A percentile compares a stretch with the other conserved stretches of the same genome.
phyloP scores from a whole-genome alignment of 768 basidiomycete genomes.

The Boletellus ananiceps region DNA sequence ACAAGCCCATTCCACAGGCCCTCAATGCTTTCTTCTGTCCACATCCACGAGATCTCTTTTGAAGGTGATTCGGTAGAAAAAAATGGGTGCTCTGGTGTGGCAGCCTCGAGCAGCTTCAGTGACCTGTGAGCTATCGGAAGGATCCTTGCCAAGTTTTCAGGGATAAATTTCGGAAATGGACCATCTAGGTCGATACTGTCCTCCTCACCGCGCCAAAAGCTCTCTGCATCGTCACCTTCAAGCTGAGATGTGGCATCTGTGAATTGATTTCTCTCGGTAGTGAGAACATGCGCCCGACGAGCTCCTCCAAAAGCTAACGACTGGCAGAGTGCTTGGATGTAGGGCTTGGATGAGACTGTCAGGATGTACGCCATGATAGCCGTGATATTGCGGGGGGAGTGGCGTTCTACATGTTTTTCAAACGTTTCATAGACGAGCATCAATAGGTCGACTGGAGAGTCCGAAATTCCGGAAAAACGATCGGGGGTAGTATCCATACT shows the following conservation, averaged over 20 bases:
- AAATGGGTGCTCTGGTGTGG: conserved; percentile 60
- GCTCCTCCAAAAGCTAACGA: conserved; percentile 50
- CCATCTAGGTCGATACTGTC: conserved; percentile 37
- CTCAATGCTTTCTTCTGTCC: conserved; percentile 26
- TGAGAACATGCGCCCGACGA: conserved; percentile 25
- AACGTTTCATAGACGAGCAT: conserved; percentile 59
- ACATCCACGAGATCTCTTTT: conserved; percentile 47
- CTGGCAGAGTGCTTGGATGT: conserved; percentile 51
- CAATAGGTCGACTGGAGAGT: conserved; percentile 47
- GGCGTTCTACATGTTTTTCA: conserved; percentile 47
- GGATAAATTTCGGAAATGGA: conserved; percentile 63
- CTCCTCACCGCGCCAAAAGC: conserved; percentile 37
- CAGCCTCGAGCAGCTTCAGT: conserved; percentile 56
- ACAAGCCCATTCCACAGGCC: conserved; percentile 7
- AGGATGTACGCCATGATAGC: conserved; percentile 67
- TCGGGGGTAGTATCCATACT: conserved; percentile 30
- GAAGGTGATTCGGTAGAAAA: conserved; percentile 33
- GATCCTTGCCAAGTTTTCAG: conserved; percentile 42
- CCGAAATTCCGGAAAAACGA: conserved; percentile 42
- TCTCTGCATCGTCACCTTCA: conserved; percentile 34
- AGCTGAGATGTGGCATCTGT: conserved; percentile 16
- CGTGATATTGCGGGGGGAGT: conserved; percentile 43
- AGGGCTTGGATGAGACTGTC: conserved; percentile 57
- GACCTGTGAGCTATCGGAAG: conserved; percentile 68
- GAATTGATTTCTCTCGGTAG: conserved; percentile 11